phyloP scores from a whole-genome alignment of 768 basidiomycete genomes.

The Phanerochaete sordida region DNA sequence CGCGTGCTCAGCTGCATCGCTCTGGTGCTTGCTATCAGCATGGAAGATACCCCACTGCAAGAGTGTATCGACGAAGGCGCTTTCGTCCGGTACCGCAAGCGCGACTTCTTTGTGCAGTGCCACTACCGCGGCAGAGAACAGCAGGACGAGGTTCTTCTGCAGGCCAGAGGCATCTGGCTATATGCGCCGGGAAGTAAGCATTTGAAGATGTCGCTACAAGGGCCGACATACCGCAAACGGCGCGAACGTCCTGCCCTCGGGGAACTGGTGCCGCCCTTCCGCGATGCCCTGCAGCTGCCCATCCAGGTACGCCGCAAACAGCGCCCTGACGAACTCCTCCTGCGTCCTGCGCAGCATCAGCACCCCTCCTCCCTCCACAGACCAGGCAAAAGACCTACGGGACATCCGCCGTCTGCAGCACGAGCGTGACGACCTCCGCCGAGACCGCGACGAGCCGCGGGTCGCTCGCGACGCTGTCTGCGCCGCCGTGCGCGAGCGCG shows the following conservation, averaged over 20 bases:
- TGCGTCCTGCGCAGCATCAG: constrained; percentile 50
- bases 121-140: constrained; percentile 66
- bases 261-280: constrained; percentile 51
- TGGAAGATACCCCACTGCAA: constrained; percentile 56
- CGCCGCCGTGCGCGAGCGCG: constrained; percentile 24
- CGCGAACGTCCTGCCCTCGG: constrained; percentile 34
- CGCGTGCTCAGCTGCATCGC: constrained; percentile 51
- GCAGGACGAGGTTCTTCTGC: constrained; percentile 61
- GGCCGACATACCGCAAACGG: constrained; percentile 49
- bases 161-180: constrained; percentile 40
- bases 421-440: constrained; percentile 60
- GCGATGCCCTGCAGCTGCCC: constrained; percentile 53
- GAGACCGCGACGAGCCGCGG: constrained; percentile 56
- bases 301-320: constrained; percentile 54
- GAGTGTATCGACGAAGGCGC: constrained; percentile 48
- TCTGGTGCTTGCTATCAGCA: constrained; percentile 47
- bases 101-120: constrained; percentile 61
- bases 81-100: constrained; percentile 46
- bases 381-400: constrained; percentile 49
- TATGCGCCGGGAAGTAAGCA: neutral
- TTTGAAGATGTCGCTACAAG: neutral
- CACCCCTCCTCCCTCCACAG: neutral
- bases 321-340: constrained; percentile 43
- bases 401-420: constrained; percentile 58
- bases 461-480: constrained; percentile 34